Evolutionary conservation across 1,139 yeast genomes (phyloP).

Genomic region (Kodamaea suecica): DNA sequence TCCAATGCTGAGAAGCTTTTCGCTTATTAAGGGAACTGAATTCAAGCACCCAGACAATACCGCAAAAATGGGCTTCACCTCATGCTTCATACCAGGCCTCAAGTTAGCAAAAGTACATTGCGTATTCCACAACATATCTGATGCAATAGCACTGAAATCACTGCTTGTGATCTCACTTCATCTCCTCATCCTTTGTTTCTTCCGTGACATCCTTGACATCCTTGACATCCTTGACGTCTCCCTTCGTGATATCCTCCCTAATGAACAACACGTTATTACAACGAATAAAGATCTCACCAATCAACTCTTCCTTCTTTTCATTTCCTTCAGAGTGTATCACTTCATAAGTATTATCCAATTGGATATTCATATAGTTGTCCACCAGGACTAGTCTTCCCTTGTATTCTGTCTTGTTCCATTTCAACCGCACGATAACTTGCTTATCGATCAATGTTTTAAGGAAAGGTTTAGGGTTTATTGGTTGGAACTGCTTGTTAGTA

Average conservation of each 20-base stretch:
- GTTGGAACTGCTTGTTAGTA: conserved; percentile 5
- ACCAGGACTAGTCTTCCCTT: conserved; percentile 75
- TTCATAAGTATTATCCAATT: conserved; percentile 70
- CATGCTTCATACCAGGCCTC: too few species aligned
- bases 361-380: conserved; percentile 91
- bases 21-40: too few species aligned
- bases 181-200: neutral
- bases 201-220: neutral
- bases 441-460: conserved; percentile 69
- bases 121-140: too few species aligned
- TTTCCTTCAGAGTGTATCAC: conserved; percentile 40
- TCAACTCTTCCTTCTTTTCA: conserved; percentile 39
- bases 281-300: conserved; percentile 84
- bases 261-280: conserved; percentile 76
- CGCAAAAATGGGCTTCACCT: too few species aligned
- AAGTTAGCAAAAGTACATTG: too few species aligned
- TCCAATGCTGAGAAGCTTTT: too few species aligned
- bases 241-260: conserved; percentile 28
- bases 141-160: too few species aligned
- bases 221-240: neutral
- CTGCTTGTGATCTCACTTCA: neutral
- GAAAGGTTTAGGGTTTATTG: conserved; percentile 82
- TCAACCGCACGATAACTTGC: conserved; percentile 76
- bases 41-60: too few species aligned
- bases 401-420: conserved; percentile 93